Evolutionary conservation across 768 basidiomycete genomes (phyloP), one percentile per base, ranked within the genome.

Genomic region (Boletus sp.): DNA sequence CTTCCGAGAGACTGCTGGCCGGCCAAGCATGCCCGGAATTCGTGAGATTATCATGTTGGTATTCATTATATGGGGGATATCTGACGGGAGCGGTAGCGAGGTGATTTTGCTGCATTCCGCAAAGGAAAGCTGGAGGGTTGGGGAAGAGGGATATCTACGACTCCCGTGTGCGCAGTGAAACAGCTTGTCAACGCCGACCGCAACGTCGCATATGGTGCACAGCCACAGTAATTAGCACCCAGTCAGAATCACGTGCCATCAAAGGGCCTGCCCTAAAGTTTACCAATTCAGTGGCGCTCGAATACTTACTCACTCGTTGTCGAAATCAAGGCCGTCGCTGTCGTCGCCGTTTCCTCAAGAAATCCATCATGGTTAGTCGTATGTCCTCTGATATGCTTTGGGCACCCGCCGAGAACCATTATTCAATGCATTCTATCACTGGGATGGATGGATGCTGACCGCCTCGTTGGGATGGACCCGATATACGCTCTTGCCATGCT

Each of bases 311-410:
- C 48, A 44, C 56, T 45, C 50, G 41, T 54, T 48, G 62, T 61
- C 63, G 63, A 64, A 57, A 50, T 65, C 68, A 64, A 65, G 59
- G 59, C 54, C 59, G 61, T 58, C 63, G 58, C 33, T 45, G 56
- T 52, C 45, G 67, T 54, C 58, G 52, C 56, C 56, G 46, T 57
- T 47, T 35, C 66, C 55, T 67, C 71, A 72, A 74, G 64, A 67
- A 60, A 57, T 48, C 46, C 62, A 70, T 55, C 57, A 73, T 73
- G 71, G 71, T 73, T 37, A 73, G 71, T 73, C 28, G 24, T 33
- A 52, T 51, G 37, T 61, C 46, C 53, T 58, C 30, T 33, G 2
- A 30, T 52, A n/a, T 47, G 2, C 35, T 47, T n/a, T 33, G 20
- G 20, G 15, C 7, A 33, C 30, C 53, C 11, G 30, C 24, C 6